Conservation (phyloP, 495 filamentous ascomycete genomes). For the Bryoglossum gracile region DNA sequence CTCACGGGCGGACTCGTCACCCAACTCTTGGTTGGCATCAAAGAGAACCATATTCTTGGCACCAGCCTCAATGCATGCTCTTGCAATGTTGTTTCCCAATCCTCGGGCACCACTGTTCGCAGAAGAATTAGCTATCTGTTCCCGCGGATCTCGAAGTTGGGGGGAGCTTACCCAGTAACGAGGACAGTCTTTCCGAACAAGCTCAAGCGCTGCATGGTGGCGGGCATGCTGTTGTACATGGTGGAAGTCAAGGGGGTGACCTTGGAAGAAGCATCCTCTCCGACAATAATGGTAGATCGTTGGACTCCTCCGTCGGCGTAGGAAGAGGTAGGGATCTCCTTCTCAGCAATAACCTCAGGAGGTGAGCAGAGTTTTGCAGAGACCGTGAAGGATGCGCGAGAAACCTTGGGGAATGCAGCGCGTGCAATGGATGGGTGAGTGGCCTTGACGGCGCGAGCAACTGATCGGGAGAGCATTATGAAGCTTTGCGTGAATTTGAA, state of each 20-base stretch:
- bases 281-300: constrained; percentile 14
- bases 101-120: constrained; percentile 60
- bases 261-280: constrained; percentile 4
- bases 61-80: constrained; percentile 65
- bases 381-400: constrained; percentile 12
- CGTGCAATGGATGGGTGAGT: background rate
- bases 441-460: constrained; percentile 8
- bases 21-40: constrained; percentile 66
- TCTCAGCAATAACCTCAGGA: constrained; percentile 18
- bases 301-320: constrained; percentile 15
- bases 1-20: constrained; percentile 56
- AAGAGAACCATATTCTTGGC: constrained; percentile 66
- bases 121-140: too few species aligned
- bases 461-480: constrained; percentile 15
- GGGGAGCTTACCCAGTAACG: constrained; percentile 56
- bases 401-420: constrained; percentile 6
- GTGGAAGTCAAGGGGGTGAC: constrained; percentile 37
- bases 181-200: constrained; percentile 61
- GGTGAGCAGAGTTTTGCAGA: constrained; percentile 2
- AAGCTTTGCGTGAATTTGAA: background rate
- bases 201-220: constrained; percentile 56
- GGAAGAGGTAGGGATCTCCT: constrained; percentile 14
- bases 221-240: constrained; percentile 42
- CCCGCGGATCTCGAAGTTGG: background rate
- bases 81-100: constrained; percentile 69